Conservation (phyloP, 352 stramenopile genomes). For the Phytopythium oedochilum region DNA sequence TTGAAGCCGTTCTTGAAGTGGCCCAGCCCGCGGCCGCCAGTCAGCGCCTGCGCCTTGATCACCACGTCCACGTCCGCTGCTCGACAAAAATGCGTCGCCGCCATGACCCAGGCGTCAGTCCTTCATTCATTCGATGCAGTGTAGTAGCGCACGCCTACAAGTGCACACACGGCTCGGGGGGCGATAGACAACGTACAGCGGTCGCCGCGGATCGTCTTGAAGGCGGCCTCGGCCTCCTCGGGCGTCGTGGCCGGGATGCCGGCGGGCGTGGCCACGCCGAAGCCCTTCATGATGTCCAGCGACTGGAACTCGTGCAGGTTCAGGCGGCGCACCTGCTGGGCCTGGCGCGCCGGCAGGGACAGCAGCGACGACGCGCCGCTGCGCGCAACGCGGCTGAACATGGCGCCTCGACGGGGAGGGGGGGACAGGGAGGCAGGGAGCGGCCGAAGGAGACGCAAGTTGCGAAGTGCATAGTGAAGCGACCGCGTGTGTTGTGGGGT, state of each 20-base stretch:
- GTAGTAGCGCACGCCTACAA: too few species aligned
- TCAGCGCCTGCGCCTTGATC: constrained; percentile 97
- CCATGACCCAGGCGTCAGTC: too few species aligned
- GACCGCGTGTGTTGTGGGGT: neutral
- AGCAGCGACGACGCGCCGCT: constrained; percentile 41
- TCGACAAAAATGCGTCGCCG: constrained; percentile 1
- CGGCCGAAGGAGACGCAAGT: neutral
- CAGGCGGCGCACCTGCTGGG: constrained; percentile 78
- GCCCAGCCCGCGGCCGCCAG: constrained; percentile 93
- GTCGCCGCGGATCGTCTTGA: constrained; percentile 71
- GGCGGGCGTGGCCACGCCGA: constrained; percentile 69
- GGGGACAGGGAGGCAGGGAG: neutral
- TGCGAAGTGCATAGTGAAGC: constrained; percentile 3
- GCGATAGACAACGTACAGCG: constrained; percentile 36
- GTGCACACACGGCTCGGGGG: too few species aligned
- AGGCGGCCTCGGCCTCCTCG: constrained; percentile 76
- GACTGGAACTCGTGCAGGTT: constrained; percentile 95
- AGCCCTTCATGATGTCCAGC: constrained; percentile 93
- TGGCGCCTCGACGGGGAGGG: constrained; percentile 8
- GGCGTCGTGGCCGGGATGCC: constrained; percentile 73
- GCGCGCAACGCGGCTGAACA: constrained; percentile 50
- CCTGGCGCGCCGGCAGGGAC: constrained; percentile 39
- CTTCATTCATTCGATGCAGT: neutral
- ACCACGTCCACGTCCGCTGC: constrained; percentile 88
- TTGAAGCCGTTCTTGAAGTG: constrained; percentile 98